Evolutionary conservation across 208 protist genomes (phyloP), one percentile per base, ranked within the genome.

Genomic region (Trypanosoma vivax): DNA sequence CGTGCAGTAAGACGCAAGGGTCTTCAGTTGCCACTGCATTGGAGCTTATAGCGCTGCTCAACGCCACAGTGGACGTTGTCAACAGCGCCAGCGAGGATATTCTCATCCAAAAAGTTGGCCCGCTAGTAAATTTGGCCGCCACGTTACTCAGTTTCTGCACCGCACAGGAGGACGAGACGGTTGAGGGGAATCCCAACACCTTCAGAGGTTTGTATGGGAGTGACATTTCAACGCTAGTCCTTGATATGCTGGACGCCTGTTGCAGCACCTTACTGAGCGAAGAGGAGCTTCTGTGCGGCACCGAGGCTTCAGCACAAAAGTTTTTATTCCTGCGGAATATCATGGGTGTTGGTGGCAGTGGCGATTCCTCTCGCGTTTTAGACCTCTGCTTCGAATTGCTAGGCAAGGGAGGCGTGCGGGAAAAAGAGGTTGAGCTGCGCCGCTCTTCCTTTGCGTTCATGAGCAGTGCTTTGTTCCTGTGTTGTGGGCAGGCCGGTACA

Each of bases 201-300:
- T 16, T 34, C 10, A 21, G 40, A 11, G 38, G 28, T 3, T 53
- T 70, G 31, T 56, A 79, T 56, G 54, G 63, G 28, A 66, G 45
- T 28, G 78, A 85, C 39, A 45, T 72, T 35, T 62, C 47, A 37
- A 71, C 73, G 55, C 58, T 81, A 29, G 55, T 67, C 16, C 49
- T 85, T 31, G 73, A 85, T 42, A 60, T 85, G n/a, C 43, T 85
- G 18, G 76, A 76, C 50, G 63, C 46, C 29, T 60, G 59, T 31
- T 85, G 73, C 42, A 66, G 70, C 49, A 60, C 61, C 19, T 23
- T 76, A 16, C 14, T 85, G n/a, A 49, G 29, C 49, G 57, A 63
- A 3, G 14, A 51, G 16, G 43, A 50, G 25, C 13, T 43, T 3
- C 35, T 54, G 1, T 46, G 38, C 34, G 7, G 25, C 13, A 45